Evolutionary conservation across 192 early-diverging fungal genomes (phyloP), one percentile per base, ranked within the genome.

Genomic region (Backusella tarrabulga): DNA sequence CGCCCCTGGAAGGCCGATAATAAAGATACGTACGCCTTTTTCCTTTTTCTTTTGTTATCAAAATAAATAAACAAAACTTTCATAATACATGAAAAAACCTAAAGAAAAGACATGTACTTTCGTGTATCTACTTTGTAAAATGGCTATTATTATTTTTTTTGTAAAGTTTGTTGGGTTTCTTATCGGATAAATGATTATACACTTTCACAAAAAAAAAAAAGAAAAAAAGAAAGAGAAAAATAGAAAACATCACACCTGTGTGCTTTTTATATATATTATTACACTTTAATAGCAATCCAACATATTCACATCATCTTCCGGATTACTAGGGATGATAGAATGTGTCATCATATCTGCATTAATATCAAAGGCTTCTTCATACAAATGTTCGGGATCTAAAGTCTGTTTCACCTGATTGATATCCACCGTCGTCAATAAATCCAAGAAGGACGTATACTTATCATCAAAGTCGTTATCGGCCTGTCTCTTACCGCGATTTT

Each of bases 341-440:
- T 60, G 72, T 46, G 42, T 84, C 79, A 69, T 89, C 88, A 15
- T 67, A 71, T 23, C 78, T 72, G n/a, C 80, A 67, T 87, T 85
- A 67, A 87, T 83, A 11, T 84, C 82, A 76, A 89, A 74, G 1
- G 85, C 85, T 73, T 89, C 88, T 74, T 87, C 79, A 54, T 89
- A 89, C 14, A 89, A 81, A 60, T 87, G 85, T 67, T 89, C 88
- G 21, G 81, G 81, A 29, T 79, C 82, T 4, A 81, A 81, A 8
- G 83, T 85, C 19, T 85, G 74, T 46, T 84, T 82, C 42, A 89
- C 54, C 9, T 80, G 73, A 23, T 78, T 79, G 78, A 86, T 82
- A 73, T 89, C 79, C 21, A 89, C 46, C 0, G 63, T 35, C 11
- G 21, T 50, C 1, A 89, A 77, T 5, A 68, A 67, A 17, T 76